Conservation (phyloP, 2,329 filamentous ascomycete genomes). For the Graphilbum sp. region DNA sequence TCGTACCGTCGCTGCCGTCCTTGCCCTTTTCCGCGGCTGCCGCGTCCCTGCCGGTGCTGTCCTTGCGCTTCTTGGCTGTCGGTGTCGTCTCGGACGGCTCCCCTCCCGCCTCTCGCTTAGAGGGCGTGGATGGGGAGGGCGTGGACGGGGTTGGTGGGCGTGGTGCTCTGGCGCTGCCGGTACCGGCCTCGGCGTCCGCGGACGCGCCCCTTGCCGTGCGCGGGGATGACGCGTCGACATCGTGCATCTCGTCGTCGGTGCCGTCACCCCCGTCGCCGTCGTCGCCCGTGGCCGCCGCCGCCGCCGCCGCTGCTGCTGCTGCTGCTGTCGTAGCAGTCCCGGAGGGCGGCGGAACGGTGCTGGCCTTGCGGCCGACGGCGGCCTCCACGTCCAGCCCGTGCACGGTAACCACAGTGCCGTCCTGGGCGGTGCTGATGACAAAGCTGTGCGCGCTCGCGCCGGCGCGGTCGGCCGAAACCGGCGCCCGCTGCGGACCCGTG, state of each 20-base stretch:
- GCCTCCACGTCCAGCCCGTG: slow-evolving; percentile 43
- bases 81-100: background rate
- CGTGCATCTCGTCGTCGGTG: slow-evolving; percentile 16
- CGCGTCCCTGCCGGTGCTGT: background rate
- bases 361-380: slow-evolving; percentile 43
- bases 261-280: too few species aligned
- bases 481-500: slow-evolving; percentile 51
- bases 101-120: slow-evolving; percentile 27
- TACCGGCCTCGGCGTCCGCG: too few species aligned
- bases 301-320: too few species aligned
- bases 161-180: too few species aligned
- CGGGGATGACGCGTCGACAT: slow-evolving; percentile 11
- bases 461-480: slow-evolving; percentile 21
- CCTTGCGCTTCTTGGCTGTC: background rate
- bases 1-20: background rate
- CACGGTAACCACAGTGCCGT: slow-evolving; percentile 24
- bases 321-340: too few species aligned
- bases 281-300: too few species aligned
- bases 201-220: too few species aligned
- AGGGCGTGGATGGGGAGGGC: too few species aligned
- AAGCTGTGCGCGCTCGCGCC: slow-evolving; percentile 11
- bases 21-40: too few species aligned
- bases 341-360: too few species aligned
- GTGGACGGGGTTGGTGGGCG: too few species aligned
- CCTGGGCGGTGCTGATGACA: background rate